Percentiles rank a stretch among this genome's conserved stretches.
These are phyloP conservation scores for Geosmithia flava DNA, from an alignment of 2,329 filamentous ascomycete genomes.

Conservation along the genomic window DNA sequence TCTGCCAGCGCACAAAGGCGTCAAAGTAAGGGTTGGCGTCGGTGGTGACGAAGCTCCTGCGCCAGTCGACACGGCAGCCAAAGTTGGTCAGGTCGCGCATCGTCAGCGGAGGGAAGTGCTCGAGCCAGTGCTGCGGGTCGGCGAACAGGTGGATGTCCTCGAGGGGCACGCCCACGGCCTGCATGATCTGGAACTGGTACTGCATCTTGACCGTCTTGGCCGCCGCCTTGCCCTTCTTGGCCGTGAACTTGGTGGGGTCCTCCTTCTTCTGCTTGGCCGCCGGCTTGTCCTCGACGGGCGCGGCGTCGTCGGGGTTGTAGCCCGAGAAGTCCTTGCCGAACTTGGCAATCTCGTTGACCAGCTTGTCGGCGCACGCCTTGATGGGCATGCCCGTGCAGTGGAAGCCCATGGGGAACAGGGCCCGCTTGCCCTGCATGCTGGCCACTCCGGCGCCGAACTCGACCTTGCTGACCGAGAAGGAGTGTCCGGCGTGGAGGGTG, in stretches of 20 bases:
- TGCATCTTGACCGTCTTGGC: conserved; percentile 88
- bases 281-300: conserved; percentile 36
- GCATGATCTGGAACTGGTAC: conserved; percentile 94
- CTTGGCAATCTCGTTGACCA: conserved; percentile 75
- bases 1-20: conserved; percentile 92
- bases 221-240: conserved; percentile 84
- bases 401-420: conserved; percentile 84
- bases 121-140: conserved; percentile 82
- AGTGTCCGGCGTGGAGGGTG: conserved; percentile 80
- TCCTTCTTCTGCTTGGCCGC: conserved; percentile 54
- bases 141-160: conserved; percentile 91
- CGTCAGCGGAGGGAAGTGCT: conserved; percentile 57
- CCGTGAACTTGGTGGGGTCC: conserved; percentile 82
- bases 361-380: conserved; percentile 93
- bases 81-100: conserved; percentile 71
- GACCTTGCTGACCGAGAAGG: conserved; percentile 83
- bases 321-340: conserved; percentile 80
- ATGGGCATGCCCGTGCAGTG: conserved; percentile 95
- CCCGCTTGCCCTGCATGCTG: conserved; percentile 79
- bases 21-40: conserved; percentile 97
- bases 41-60: conserved; percentile 76
- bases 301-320: conserved; percentile 42
- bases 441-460: conserved; percentile 78
- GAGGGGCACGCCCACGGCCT: conserved; percentile 73
- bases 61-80: conserved; percentile 77